Percentiles rank a stretch among this genome's conserved stretches.
Conservation (phyloP, 2,329 filamentous ascomycete genomes). For the Pseudophaeomoniella oleicola region DNA sequence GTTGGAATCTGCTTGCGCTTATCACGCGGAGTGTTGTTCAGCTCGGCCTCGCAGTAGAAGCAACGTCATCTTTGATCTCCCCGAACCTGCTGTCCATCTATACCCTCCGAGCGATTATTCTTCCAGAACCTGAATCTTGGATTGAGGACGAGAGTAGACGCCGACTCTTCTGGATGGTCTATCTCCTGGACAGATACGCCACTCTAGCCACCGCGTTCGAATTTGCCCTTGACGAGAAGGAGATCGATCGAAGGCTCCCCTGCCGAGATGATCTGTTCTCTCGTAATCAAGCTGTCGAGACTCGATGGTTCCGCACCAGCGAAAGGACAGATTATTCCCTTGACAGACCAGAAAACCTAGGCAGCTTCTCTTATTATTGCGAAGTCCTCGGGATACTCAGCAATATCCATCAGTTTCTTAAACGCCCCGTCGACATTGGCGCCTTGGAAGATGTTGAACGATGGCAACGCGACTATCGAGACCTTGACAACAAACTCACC, state of each 20-base stretch:
- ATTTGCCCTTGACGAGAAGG: conserved; percentile 75
- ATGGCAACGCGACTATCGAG: conserved; percentile 78
- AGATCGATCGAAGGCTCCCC: conserved; percentile 74
- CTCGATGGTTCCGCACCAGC: conserved; percentile 58
- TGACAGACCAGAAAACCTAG: conserved; percentile 64
- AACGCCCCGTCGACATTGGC: conserved; percentile 78
- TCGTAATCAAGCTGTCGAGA: conserved; percentile 71
- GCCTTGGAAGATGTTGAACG: conserved; percentile 71
- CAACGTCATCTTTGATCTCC: conserved; percentile 62
- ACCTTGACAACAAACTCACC: conserved; percentile 65
- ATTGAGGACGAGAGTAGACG: conserved; percentile 80
- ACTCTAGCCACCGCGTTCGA: conserved; percentile 87
- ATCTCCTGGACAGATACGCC: conserved; percentile 76
- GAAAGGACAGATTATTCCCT: conserved; percentile 46
- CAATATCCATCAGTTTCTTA: conserved; percentile 76
- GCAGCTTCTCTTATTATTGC: conserved; percentile 79
- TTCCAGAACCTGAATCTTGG: conserved; percentile 71
- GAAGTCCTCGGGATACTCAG: conserved; percentile 79
- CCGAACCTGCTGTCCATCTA: conserved; percentile 77
- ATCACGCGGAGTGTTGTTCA: conserved; percentile 84
- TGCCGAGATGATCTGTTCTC: conserved; percentile 79
- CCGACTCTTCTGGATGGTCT: conserved; percentile 87
- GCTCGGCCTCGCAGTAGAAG: conserved; percentile 70
- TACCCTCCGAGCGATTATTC: conserved; percentile 68
- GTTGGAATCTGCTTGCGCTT: conserved; percentile 81